A percentile compares a stretch with the other conserved stretches of the same genome.
Evolutionary conservation across 1,139 yeast genomes (phyloP).

Genomic region (Candida glucosophila): DNA sequence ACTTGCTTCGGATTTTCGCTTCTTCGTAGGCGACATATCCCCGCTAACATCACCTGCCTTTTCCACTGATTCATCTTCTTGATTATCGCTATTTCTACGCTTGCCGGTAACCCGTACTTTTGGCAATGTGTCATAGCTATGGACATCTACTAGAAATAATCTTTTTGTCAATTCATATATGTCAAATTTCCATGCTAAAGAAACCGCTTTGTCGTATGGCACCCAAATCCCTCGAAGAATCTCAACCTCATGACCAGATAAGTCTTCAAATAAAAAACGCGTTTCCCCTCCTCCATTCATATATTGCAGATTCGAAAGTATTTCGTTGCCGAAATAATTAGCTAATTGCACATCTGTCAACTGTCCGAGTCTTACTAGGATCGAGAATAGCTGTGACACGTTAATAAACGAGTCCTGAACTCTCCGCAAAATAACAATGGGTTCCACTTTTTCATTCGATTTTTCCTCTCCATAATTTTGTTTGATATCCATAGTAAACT

Average conservation of each 20-base stretch:
- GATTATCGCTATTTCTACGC: slow-evolving; percentile 10
- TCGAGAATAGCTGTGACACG: slow-evolving; percentile 27
- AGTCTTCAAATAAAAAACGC: slow-evolving; percentile 23
- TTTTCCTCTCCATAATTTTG: slow-evolving; percentile 1
- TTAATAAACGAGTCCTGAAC: slow-evolving; percentile 39
- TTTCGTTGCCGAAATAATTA: slow-evolving; percentile 25
- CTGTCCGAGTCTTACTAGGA: slow-evolving; percentile 23
- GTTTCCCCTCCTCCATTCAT: slow-evolving; percentile 13
- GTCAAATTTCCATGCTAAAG: slow-evolving; percentile 32
- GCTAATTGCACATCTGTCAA: slow-evolving; percentile 18
- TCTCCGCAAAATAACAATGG: slow-evolving; percentile 26
- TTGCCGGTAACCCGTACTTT: slow-evolving; percentile 6
- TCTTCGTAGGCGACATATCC: slow-evolving; percentile 34
- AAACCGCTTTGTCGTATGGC: slow-evolving; percentile 37
- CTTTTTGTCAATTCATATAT: slow-evolving; percentile 31
- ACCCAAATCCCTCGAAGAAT: slow-evolving; percentile 33
- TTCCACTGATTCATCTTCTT: slow-evolving; percentile 8
- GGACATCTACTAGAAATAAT: slow-evolving; percentile 37
- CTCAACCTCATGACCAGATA: slow-evolving; percentile 16
- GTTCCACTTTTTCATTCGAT: slow-evolving; percentile 3
- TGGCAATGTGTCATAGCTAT: slow-evolving; percentile 35
- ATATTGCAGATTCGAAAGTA: slow-evolving; percentile 24
- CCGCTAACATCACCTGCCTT: slow-evolving; percentile 11
- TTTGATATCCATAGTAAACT: slow-evolving; percentile 13
- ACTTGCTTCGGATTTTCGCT: slow-evolving; percentile 10